Conservation (phyloP, 108 stramenopile species). For the Poteriospumella lacustris region DNA sequence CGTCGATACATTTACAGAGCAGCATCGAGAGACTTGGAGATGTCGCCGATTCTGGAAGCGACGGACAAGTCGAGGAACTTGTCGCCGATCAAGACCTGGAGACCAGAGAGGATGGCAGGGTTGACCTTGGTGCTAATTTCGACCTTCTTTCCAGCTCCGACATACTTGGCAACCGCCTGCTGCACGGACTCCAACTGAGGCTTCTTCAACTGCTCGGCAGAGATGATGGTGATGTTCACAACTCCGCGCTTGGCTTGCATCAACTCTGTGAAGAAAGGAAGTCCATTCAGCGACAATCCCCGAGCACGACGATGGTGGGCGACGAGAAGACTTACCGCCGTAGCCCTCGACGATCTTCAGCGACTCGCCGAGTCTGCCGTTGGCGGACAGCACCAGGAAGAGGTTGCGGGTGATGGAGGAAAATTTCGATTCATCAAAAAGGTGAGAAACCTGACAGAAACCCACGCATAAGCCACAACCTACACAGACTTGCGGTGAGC, state of each 20-base stretch:
- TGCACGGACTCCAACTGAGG: background rate
- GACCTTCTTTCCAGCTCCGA: constrained; percentile 24
- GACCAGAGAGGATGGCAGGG: background rate
- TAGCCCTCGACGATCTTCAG: background rate
- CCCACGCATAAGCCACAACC: background rate
- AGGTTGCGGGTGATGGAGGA: constrained; percentile 18
- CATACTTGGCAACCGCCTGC: background rate
- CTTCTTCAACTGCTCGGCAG: constrained; percentile 26
- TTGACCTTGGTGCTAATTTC: background rate
- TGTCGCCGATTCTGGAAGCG: background rate
- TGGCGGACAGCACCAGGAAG: constrained; percentile 22
- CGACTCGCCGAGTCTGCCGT: constrained; percentile 12
- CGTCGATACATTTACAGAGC: no score
- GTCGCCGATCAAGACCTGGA: constrained; percentile 20
- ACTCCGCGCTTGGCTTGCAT: background rate
- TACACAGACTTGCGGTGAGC: background rate
- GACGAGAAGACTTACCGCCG: background rate
- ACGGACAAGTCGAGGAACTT: constrained; percentile 26
- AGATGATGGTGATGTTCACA: constrained; percentile 13
- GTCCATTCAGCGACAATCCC: no score
- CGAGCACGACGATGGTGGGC: no score
- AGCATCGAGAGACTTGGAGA: constrained; percentile 17
- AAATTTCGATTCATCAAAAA: constrained; percentile 2
- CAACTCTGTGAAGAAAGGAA: constrained; percentile 13
- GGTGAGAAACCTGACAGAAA: background rate